Evolutionary conservation across 2,329 filamentous ascomycete species (phyloP), one percentile per base, ranked within the genome.

Genomic region (Alternaria arbusti): DNA sequence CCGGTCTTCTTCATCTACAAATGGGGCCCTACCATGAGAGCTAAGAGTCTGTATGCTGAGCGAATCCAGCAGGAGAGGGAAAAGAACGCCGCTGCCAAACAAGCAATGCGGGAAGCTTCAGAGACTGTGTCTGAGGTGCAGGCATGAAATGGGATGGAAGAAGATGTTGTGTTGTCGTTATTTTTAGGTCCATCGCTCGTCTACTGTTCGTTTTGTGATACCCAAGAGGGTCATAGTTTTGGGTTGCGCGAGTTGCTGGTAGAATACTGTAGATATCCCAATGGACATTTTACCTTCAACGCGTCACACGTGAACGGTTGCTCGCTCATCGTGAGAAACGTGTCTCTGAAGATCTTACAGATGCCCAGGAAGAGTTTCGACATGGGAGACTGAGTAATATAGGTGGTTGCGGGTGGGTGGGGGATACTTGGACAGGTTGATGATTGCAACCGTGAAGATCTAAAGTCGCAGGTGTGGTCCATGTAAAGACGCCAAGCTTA

Each of bases 1-100:
- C 85, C 86, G 0, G 84, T 88, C 4, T 88, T 86, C 65, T 71
- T 85, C 45, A 85, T 89, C 71, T 89, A 88, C 71, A 83, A 79
- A 77, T 84, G 86, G 60, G 87, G 87, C 0, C 84, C 85, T 0
- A 73, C 76, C 5, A 83, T 89, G 26, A 81, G 87, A 5, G 80
- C 51, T n/a, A 63, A 65, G 20, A 77, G 74, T 63, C 72, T 69
- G 49, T 76, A 74, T 52, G 75, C 75, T 10, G 59, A 64, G 55
- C 54, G 69, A 55, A 63, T 77, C 7, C 67, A 69, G 28, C 32
- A 59, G 1, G 74, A 76, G 36, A 69, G 73, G 36, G 68, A 68
- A 49, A 62, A 64, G 55, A 70, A 68, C 12, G 59, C 56, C 5
- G 45, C 45, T 3, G 50, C 49, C 28, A 65, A 43, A 17, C 47